Base-by-base conservation (phyloP, 495 filamentous ascomycete species). In the Usnea hakonensis region DNA sequence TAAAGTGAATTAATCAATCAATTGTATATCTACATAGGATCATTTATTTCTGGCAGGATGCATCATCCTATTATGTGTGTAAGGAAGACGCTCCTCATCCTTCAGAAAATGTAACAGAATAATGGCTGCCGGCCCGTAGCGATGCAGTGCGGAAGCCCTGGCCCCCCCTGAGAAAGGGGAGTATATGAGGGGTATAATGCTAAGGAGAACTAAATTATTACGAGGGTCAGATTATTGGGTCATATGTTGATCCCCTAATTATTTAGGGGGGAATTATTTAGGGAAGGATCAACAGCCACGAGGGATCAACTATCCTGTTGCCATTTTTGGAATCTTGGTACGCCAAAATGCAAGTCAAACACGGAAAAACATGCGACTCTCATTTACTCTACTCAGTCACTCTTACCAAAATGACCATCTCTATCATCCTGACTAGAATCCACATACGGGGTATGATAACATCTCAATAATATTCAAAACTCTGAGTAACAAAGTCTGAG, bases 251-350 rank as follows among this genome's bases (percentile, higher is more conserved):
- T n/a, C 36, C 26, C 37, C 38, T 26, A 32, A 17, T 36, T 5
- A 36, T 30, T 28, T 54, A 11, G 23, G 21, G 13, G 30, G 19
- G 10, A 17, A 16, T 14, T 5, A 40, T 21, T 54, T 21, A 41
- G 48, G 17, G 35, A 40, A 60, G 7, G 58, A 61, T 54, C 44
- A 54, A 41, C 44, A 54, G 32, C 28, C 59, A 61, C 59, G 59
- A 53, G 46, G 58, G n/a, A 54, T 35, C 43, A n/a, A 28, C 50
- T 33, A 57, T 33, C 33, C 55, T 57, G n/a, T n/a, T n/a, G n/a
- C n/a, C 23, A 28, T 48, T 48, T 11, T 16, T 6, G 14, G 32
- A 6, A 14, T 28, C 13, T 30, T 52, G 48, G 48, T 30, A 53
- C 48, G 58, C 46, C 38, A 43, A 33, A 37, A 53, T 53, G 35